Conservation (phyloP, 1,284 basidiomycete species). For the Heterobasidion irregulare region DNA sequence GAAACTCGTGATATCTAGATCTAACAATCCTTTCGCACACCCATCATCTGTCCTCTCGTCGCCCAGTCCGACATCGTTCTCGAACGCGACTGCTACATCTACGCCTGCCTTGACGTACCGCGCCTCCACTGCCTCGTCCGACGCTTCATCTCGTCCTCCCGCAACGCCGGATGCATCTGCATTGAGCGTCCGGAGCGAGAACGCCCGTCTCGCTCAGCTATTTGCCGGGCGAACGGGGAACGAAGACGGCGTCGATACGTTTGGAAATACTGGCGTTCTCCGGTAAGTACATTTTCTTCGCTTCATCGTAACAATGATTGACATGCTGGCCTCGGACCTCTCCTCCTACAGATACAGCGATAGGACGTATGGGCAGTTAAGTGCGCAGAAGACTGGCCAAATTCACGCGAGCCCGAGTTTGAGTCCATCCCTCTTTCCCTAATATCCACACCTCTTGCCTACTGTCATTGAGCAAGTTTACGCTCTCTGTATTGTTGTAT, state of each 20-base stretch:
- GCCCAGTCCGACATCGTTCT: background rate
- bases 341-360: conserved; percentile 11
- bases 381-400: background rate
- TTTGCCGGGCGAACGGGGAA: conserved; percentile 13
- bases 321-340: background rate
- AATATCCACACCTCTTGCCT: too few species aligned
- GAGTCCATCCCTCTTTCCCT: too few species aligned
- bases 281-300: background rate
- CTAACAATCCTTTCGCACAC: conserved; percentile 88
- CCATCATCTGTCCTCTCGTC: conserved; percentile 1
- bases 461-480: too few species aligned
- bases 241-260: conserved; percentile 24
- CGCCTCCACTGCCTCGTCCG: conserved; percentile 18
- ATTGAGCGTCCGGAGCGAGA: conserved; percentile 41
- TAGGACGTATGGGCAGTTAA: background rate
- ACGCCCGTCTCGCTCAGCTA: conserved; percentile 29
- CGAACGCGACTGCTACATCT: conserved; percentile 26
- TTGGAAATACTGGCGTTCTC: conserved; percentile 22
- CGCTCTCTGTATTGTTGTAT: too few species aligned
- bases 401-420: background rate
- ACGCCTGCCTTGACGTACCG: conserved; percentile 21
- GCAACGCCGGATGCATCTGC: conserved; percentile 18
- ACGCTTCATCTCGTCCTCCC: conserved; percentile 19
- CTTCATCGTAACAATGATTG: background rate
- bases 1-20: conserved; percentile 32